These are phyloP conservation scores for Euphorbia corollata DNA, from an alignment of 441 rosid genomes.

Conservation along the genomic window DNA sequence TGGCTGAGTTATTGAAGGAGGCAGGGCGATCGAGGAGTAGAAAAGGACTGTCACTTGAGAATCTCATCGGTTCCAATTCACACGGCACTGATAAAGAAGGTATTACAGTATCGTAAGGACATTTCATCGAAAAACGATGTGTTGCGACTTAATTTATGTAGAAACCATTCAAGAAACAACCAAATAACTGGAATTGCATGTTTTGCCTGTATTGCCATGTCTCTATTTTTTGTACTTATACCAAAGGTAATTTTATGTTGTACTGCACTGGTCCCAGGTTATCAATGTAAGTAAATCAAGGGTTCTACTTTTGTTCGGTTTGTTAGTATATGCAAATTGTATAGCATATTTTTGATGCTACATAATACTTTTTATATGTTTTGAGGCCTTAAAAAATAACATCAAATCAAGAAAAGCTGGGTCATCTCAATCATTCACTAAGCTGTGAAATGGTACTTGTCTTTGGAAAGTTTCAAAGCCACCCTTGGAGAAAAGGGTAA, in stretches of 20 bases:
- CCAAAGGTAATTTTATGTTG: conserved; percentile 18
- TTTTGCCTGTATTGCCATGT: conserved; percentile 21
- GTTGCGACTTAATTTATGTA: conserved; percentile 18
- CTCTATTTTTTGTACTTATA: conserved; percentile 17
- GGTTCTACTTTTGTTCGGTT: neutral
- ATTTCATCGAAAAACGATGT: conserved; percentile 26
- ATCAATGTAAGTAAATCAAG: conserved; percentile 12
- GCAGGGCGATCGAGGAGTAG: conserved; percentile 66
- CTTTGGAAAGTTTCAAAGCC: neutral
- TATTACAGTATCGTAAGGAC: conserved; percentile 31
- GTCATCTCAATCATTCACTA: conserved; percentile 4
- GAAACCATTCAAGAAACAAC: conserved; percentile 17
- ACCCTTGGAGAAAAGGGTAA: neutral
- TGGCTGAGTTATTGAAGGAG: conserved; percentile 69
- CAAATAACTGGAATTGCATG: conserved; percentile 22
- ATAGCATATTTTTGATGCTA: neutral
- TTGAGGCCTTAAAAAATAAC: neutral
- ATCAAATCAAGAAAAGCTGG: neutral
- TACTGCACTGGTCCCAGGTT: conserved; percentile 12
- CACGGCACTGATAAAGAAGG: conserved; percentile 28
- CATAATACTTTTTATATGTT: neutral
- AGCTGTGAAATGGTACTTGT: neutral
- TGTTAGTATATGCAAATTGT: neutral
- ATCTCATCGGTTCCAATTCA: conserved; percentile 57
- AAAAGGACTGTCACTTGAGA: conserved; percentile 66